phyloP scores from a whole-genome alignment of 2,329 filamentous ascomycete species.

The Thelonectria blattea region DNA sequence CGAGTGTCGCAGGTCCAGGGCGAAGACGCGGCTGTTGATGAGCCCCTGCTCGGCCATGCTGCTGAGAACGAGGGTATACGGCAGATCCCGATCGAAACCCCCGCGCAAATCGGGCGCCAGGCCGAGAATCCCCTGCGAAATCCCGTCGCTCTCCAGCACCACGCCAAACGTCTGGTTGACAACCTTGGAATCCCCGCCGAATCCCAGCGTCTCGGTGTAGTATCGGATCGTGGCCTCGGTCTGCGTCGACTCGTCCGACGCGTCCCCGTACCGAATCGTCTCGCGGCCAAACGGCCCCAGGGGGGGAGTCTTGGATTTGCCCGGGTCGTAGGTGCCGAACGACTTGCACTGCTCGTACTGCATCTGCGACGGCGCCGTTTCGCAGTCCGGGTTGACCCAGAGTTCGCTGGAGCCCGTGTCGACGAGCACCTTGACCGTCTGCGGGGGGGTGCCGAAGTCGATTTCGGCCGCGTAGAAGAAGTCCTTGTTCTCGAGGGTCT shows the following conservation, averaged over 20 bases:
- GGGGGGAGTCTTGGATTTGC: slow-evolving; percentile 47
- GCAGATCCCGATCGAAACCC: slow-evolving; percentile 45
- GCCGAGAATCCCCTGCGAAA: slow-evolving; percentile 59
- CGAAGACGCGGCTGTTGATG: slow-evolving; percentile 57
- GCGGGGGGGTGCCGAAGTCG: slow-evolving; percentile 49
- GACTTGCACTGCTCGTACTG: slow-evolving; percentile 46
- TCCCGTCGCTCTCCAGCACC: slow-evolving; percentile 51
- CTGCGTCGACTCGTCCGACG: slow-evolving; percentile 43
- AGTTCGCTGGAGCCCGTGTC: slow-evolving; percentile 61
- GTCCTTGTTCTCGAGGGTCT: slow-evolving; percentile 44
- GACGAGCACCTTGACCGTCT: slow-evolving; percentile 53
- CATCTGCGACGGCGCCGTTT: slow-evolving; percentile 42
- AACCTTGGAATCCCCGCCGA: slow-evolving; percentile 52
- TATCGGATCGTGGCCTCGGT: slow-evolving; percentile 52
- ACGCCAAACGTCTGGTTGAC: slow-evolving; percentile 58
- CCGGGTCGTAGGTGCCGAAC: slow-evolving; percentile 54
- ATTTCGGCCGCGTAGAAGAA: slow-evolving; percentile 50
- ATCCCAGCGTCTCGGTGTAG: slow-evolving; percentile 52
- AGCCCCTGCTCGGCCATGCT: slow-evolving; percentile 53
- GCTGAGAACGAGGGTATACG: slow-evolving; percentile 62
- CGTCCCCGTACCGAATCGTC: slow-evolving; percentile 49
- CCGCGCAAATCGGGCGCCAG: slow-evolving; percentile 51
- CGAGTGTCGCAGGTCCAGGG: slow-evolving; percentile 55
- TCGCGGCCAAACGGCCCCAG: slow-evolving; percentile 45
- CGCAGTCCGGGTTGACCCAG: slow-evolving; percentile 61